Evolutionary conservation across 2,329 filamentous ascomycete species (phyloP), one percentile per base, ranked within the genome.

Genomic region (Penicillium digitatum): DNA sequence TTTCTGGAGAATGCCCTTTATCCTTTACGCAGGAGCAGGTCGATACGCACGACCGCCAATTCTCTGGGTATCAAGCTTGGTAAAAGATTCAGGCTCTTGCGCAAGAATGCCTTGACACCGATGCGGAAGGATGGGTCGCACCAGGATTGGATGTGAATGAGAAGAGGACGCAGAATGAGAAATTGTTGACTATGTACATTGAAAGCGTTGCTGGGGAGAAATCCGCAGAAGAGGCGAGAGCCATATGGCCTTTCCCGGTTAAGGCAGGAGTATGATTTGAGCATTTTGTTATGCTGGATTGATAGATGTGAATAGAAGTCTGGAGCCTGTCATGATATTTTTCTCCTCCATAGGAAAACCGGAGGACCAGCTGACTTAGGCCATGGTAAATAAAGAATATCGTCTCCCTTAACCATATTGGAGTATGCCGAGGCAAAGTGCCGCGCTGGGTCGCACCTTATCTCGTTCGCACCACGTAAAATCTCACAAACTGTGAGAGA

Each of bases 1-100:
- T 72, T 18, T 31, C 54, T 24, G 56, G 62, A 14, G 7, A 61
- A 27, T 72, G 65, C 40, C 69, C 70, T n/a, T 65, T 65, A 31
- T 66, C 43, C 16, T 43, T 43, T 3, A 29, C 40, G 6, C 1
- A 43, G n/a, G n/a, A 20, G 18, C 24, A 29, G 10, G 14, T 43
- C 6, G 1, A 29, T 16, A 29, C n/a, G 6, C 26, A 43, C 14
- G 16, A 11, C 31, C 5, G 16, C 9, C 31, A 34, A 35, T 47
- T 35, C 5, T 16, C 16, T 24, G 14, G 18, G 12, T 35, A 47
- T 26, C 1, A 24, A 32, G 20, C 12, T 46, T 46, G 43, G 43
- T 8, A 46, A 22, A 12, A 35, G 27, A 11, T 20, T 24, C 22
- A 37, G 32, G n/a, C n/a, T 10, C 3, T 48, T 48, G 31, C 22